A percentile compares a stretch with the other conserved stretches of the same genome.
Conservation (phyloP, 306 rosid species). For the Boehmeria nivea region DNA sequence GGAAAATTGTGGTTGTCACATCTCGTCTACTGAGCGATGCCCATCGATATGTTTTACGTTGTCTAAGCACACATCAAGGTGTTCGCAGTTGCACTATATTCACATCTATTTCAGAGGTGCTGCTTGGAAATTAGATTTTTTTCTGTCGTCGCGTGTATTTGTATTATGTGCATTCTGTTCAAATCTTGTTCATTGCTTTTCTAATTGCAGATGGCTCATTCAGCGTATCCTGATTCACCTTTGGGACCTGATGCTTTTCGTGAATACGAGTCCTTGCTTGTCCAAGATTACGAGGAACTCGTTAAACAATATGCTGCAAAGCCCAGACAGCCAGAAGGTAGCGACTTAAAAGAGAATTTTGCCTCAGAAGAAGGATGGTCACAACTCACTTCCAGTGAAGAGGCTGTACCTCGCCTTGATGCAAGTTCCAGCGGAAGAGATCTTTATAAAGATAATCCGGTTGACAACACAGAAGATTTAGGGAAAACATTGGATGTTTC, state of each 20-base stretch:
- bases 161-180: background rate
- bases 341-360: slow-evolving; percentile 31
- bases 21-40: slow-evolving; percentile 77
- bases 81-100: slow-evolving; percentile 58
- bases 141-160: background rate
- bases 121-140: slow-evolving; percentile 17
- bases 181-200: slow-evolving; percentile 18
- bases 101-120: slow-evolving; percentile 88
- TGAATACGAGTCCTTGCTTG: slow-evolving; percentile 83
- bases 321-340: slow-evolving; percentile 22
- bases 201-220: slow-evolving; percentile 64
- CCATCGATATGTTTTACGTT: slow-evolving; percentile 87
- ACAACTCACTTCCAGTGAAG: slow-evolving; percentile 40
- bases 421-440: slow-evolving; percentile 58
- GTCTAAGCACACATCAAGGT: slow-evolving; percentile 68
- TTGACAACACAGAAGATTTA: slow-evolving; percentile 42
- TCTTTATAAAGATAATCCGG: slow-evolving; percentile 36
- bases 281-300: slow-evolving; percentile 90
- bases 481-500: slow-evolving; percentile 60
- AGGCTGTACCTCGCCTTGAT: slow-evolving; percentile 36
- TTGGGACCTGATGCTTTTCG: slow-evolving; percentile 90
- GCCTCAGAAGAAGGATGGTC: slow-evolving; percentile 49
- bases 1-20: slow-evolving; percentile 61
- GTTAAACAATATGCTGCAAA: slow-evolving; percentile 45
- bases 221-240: slow-evolving; percentile 80